Evolutionary conservation across 2,329 filamentous ascomycete species (phyloP).

Genomic region (Cyanodermella asteris): DNA sequence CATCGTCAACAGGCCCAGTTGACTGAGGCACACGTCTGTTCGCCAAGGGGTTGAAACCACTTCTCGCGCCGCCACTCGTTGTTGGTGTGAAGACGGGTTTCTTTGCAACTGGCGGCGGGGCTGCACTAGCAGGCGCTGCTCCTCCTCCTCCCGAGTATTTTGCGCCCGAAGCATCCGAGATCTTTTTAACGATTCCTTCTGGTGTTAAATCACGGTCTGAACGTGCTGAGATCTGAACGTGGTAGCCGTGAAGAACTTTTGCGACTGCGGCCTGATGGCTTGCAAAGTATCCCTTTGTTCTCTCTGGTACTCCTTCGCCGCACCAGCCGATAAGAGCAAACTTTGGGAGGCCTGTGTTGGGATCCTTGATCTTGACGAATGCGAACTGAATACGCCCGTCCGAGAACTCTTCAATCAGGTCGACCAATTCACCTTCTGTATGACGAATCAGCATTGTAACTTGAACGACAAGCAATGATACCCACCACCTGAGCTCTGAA

Average conservation of each 20-base stretch:
- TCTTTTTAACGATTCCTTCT: constrained; percentile 75
- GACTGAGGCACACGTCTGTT: constrained; percentile 35
- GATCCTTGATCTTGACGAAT: constrained; percentile 89
- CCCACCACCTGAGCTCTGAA: constrained; percentile 71
- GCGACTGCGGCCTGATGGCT: constrained; percentile 77
- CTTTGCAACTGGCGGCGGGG: constrained; percentile 51
- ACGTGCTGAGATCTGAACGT: constrained; percentile 89
- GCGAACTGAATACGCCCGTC: constrained; percentile 94
- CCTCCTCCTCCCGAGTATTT: constrained; percentile 64
- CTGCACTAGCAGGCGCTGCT: constrained; percentile 28
- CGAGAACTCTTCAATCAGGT: constrained; percentile 87
- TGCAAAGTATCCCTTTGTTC: constrained; percentile 96
- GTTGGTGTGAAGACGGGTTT: constrained; percentile 88
- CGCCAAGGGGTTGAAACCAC: constrained; percentile 45
- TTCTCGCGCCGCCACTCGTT: constrained; percentile 27
- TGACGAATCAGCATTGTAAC: no score
- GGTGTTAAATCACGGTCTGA: constrained; percentile 76
- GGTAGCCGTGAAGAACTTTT: constrained; percentile 84
- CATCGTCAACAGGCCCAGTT: constrained; percentile 46
- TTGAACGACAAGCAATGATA: constrained; percentile 5
- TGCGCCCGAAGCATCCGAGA: constrained; percentile 78
- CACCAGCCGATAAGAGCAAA: constrained; percentile 90
- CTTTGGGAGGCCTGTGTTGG: constrained; percentile 76
- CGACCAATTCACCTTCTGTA: constrained; percentile 69
- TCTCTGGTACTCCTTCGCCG: constrained; percentile 90